Conservation (phyloP, 495 filamentous ascomycete species). For the Penicillium fimorum region DNA sequence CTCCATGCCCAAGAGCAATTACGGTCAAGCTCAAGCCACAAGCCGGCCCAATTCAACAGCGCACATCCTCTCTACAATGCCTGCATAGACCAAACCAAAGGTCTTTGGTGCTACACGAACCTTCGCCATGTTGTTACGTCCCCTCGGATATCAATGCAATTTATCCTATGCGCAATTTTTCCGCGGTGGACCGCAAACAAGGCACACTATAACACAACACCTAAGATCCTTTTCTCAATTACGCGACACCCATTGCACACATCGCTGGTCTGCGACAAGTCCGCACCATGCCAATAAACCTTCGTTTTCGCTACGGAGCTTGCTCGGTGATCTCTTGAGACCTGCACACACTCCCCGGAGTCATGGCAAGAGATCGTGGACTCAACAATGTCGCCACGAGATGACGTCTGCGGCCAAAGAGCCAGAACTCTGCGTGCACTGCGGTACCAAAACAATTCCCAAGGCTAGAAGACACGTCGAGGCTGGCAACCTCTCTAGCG, state of each 20-base stretch:
- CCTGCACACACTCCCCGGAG: not conserved
- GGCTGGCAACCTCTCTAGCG: not conserved
- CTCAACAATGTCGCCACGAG: not conserved
- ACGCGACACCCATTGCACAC: not conserved
- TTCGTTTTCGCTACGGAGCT: not conserved
- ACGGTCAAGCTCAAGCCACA: not conserved
- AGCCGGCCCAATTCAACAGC: not conserved
- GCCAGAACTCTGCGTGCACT: constrained; percentile 3
- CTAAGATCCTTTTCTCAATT: not conserved
- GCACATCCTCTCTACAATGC: not conserved
- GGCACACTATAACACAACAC: not conserved
- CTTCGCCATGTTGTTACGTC: constrained; percentile 7
- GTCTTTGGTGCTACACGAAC: not conserved
- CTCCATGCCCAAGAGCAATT: not conserved
- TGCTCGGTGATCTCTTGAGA: not conserved
- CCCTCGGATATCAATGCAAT: constrained; percentile 5
- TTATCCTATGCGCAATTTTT: not conserved
- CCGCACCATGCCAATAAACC: not conserved
- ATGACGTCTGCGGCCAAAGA: not conserved
- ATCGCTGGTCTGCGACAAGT: not conserved
- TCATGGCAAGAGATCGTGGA: not conserved
- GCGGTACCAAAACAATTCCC: not conserved
- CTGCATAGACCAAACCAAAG: constrained; percentile 2
- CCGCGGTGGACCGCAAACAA: not conserved
- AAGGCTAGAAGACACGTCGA: constrained; percentile 4